A percentile compares a stretch with the other conserved stretches of the same genome.
Conservation (phyloP, 768 basidiomycete species). For the Tylopilus sp. region DNA sequence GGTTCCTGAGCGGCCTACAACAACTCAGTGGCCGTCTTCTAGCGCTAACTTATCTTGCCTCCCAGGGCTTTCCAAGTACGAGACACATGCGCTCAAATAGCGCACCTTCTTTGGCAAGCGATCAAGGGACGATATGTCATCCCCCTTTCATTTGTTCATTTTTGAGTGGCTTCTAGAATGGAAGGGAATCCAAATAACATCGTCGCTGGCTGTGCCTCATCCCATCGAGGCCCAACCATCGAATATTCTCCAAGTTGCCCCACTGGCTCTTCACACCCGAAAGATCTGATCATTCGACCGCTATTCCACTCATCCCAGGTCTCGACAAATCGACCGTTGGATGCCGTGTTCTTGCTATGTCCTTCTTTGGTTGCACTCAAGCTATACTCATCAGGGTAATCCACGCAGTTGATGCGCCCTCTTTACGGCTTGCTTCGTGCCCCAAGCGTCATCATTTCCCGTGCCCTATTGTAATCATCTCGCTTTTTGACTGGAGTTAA, state of each 20-base stretch:
- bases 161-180: constrained; percentile 30
- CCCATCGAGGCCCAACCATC: constrained; percentile 7
- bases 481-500: constrained; percentile 17
- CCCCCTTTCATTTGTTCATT: constrained; percentile 28
- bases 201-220: constrained; percentile 13
- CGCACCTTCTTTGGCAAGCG: constrained; percentile 23
- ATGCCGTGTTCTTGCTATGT: constrained; percentile 15
- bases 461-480: constrained; percentile 12
- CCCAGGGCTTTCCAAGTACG: constrained; percentile 4
- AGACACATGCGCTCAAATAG: constrained; percentile 25
- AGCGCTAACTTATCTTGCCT: constrained; percentile 7
- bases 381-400: constrained; percentile 15
- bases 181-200: constrained; percentile 23
- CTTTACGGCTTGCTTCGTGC: constrained; percentile 26
- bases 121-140: constrained; percentile 30
- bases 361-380: constrained; percentile 14
- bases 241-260: constrained; percentile 21
- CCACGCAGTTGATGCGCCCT: constrained; percentile 35
- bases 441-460: constrained; percentile 6
- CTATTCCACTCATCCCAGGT: neutral
- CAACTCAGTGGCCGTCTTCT: neutral
- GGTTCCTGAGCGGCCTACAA: constrained; percentile 5
- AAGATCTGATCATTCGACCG: constrained; percentile 13
- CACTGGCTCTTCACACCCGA: constrained; percentile 13
- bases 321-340: constrained; percentile 1